Percentiles rank a stretch among this genome's conserved stretches.
Evolutionary conservation across 2,329 filamentous ascomycete species (phyloP).

Genomic region (Ploettnerulaceae sp.): DNA sequence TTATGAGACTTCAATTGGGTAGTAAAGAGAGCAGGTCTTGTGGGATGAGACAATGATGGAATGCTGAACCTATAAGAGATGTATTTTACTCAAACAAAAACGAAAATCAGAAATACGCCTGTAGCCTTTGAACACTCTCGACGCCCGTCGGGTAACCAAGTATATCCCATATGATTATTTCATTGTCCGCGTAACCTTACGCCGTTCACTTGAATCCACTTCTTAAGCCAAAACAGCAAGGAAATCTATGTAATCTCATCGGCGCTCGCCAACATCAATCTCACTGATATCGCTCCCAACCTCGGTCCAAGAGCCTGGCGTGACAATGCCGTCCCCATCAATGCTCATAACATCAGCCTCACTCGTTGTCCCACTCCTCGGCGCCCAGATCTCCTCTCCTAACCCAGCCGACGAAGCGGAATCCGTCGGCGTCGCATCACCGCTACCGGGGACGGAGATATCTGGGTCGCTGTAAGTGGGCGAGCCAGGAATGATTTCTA

Average conservation of each 20-base stretch:
- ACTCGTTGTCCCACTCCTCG: constrained; percentile 36
- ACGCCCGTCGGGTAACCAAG: no score
- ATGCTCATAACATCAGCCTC: constrained; percentile 55
- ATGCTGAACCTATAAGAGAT: background rate
- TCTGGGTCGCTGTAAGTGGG: constrained; percentile 27
- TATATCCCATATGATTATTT: no score
- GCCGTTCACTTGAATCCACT: background rate
- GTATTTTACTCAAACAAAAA: no score
- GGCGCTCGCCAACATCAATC: constrained; percentile 30
- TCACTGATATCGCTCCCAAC: constrained; percentile 56
- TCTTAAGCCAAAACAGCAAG: background rate
- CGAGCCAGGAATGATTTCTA: constrained; percentile 19
- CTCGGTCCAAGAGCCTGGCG: constrained; percentile 60
- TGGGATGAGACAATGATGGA: no score
- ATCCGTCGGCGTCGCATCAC: constrained; percentile 55
- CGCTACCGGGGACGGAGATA: constrained; percentile 38
- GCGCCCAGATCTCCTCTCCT: constrained; percentile 39
- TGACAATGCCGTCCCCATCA: constrained; percentile 51
- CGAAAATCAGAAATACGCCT: background rate
- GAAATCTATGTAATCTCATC: constrained; percentile 8
- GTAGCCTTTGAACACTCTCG: background rate
- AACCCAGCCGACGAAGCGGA: constrained; percentile 51
- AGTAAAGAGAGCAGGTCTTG: no score
- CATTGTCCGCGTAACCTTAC: no score
- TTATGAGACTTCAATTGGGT: no score